A percentile compares a stretch with the other conserved stretches of the same genome.
phyloP scores from a whole-genome alignment of 257 asterid species.

The Nicotiana paniculata region DNA sequence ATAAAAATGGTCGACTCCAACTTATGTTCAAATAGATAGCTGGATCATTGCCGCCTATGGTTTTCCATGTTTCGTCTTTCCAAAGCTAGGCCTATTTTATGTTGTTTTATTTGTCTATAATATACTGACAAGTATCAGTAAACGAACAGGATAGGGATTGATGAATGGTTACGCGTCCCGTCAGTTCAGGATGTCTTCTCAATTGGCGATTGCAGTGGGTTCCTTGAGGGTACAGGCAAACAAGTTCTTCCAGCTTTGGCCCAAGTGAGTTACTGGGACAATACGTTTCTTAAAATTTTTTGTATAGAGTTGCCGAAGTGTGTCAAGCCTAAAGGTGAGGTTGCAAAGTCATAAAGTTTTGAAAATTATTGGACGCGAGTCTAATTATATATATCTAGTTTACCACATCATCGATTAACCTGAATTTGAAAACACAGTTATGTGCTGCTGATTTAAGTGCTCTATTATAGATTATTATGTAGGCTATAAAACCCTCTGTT shows the following conservation, averaged over 20 bases:
- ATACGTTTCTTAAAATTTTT: neutral
- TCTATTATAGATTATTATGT: neutral
- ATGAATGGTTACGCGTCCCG: constrained; percentile 89
- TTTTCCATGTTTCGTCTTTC: neutral
- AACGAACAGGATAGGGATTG: constrained; percentile 73
- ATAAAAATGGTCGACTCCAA: neutral
- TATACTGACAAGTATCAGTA: neutral
- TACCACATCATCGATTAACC: neutral
- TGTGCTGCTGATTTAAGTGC: neutral
- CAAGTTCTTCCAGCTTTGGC: constrained; percentile 97
- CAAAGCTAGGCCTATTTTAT: neutral
- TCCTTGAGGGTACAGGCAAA: constrained; percentile 82
- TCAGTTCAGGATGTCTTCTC: constrained; percentile 75
- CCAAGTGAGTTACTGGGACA: constrained; percentile 36
- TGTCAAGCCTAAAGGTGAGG: neutral
- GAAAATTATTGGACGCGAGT: neutral
- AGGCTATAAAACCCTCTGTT: neutral
- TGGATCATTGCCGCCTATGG: neutral
- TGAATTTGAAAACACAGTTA: neutral
- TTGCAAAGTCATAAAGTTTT: neutral
- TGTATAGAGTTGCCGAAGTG: neutral
- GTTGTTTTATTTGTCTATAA: neutral
- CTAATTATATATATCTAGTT: neutral
- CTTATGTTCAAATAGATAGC: neutral
- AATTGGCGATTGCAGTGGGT: constrained; percentile 92